Conservation (phyloP, 805 yeast genomes). For the Myxozyma neotropica region DNA sequence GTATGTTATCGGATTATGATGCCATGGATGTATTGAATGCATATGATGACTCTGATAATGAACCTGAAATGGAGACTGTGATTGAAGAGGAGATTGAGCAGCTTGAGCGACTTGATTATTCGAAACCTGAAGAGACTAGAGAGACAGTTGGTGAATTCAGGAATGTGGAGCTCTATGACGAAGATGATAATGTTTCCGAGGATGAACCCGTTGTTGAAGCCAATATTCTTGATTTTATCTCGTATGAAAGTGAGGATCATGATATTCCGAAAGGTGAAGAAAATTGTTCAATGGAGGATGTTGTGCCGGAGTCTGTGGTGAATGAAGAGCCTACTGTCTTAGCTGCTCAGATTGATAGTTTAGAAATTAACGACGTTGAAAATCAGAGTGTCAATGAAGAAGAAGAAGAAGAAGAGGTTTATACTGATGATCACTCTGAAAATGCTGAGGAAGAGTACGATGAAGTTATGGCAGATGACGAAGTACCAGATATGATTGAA, state of each 20-base stretch:
- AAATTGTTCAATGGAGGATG: background rate
- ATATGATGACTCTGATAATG: conserved; percentile 5
- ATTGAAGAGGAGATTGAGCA: conserved; percentile 1
- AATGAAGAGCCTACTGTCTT: background rate
- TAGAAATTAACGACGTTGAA: background rate
- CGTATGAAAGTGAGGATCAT: background rate
- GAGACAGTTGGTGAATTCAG: background rate
- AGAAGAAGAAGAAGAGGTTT: background rate
- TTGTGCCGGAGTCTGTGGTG: background rate
- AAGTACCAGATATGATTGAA: background rate
- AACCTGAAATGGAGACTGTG: conserved; percentile 5
- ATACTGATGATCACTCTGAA: background rate
- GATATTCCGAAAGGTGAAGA: background rate
- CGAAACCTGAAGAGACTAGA: background rate
- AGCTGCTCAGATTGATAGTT: background rate
- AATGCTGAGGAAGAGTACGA: background rate
- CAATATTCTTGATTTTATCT: conserved; percentile 1
- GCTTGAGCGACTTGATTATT: background rate
- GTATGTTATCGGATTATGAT: conserved; percentile 10
- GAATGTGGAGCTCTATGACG: background rate
- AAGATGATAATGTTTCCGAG: background rate
- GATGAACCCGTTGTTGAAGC: background rate
- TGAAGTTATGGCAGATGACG: background rate
- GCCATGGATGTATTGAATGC: conserved; percentile 18
- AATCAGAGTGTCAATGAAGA: background rate